Conservation (phyloP, 495 filamentous ascomycete genomes). For the Saxophila tyrrhenica region DNA sequence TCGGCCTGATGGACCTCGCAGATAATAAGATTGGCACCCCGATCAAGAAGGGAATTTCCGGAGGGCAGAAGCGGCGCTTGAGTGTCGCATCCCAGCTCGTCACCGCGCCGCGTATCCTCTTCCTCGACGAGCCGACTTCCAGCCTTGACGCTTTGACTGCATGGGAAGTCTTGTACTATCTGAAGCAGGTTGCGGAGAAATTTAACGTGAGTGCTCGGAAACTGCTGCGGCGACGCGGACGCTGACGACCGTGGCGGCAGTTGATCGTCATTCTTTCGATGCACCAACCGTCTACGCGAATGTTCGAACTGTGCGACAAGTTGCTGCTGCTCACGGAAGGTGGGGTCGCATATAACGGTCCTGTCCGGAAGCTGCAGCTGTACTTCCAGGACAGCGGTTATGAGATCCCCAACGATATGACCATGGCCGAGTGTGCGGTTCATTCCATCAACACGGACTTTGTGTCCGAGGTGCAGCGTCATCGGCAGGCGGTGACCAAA, state of each 20-base stretch:
- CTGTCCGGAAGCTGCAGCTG: constrained; percentile 36
- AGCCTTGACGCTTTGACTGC: constrained; percentile 63
- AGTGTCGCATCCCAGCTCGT: constrained; percentile 70
- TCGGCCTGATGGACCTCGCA: constrained; percentile 52
- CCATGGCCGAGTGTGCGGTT: constrained; percentile 67
- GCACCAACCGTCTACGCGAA: constrained; percentile 68
- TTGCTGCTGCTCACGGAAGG: constrained; percentile 61
- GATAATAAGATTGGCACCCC: constrained; percentile 64
- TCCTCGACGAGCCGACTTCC: constrained; percentile 73
- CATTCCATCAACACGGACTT: constrained; percentile 70
- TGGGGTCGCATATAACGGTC: constrained; percentile 57
- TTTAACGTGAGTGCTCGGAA: constrained; percentile 44
- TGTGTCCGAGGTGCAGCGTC: constrained; percentile 32
- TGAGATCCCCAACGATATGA: constrained; percentile 52
- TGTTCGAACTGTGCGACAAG: constrained; percentile 69
- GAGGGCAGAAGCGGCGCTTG: constrained; percentile 66
- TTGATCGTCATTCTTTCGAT: constrained; percentile 66
- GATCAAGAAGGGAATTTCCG: constrained; percentile 65
- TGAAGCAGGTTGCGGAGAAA: constrained; percentile 48
- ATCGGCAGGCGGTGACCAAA: constrained; percentile 33
- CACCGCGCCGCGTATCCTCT: constrained; percentile 64
- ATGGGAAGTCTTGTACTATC: constrained; percentile 55
- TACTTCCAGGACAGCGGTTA: constrained; percentile 51
- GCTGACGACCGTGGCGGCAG: constrained; percentile 25
- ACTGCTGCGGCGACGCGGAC: no score